These are phyloP conservation scores for Linaria vulgaris DNA, from an alignment of 257 asterid genomes.

Conservation along the genomic window DNA sequence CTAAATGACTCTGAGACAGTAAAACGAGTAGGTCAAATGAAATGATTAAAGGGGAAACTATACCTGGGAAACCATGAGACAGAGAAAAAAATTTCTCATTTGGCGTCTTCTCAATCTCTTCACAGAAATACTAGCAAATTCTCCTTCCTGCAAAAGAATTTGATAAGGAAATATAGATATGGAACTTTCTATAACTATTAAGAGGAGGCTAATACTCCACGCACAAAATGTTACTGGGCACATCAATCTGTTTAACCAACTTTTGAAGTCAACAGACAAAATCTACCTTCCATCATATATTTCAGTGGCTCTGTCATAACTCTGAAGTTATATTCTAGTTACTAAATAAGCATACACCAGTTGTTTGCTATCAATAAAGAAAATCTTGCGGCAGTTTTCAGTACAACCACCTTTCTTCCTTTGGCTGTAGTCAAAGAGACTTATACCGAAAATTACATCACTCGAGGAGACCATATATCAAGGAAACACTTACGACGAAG, in stretches of 20 bases:
- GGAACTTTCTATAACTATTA: conserved; percentile 1
- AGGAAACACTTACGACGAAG: background rate
- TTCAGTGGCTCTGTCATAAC: conserved; percentile 7
- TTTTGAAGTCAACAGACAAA: conserved; percentile 2
- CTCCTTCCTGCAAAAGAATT: conserved; percentile 70
- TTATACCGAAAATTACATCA: background rate
- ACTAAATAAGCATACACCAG: background rate
- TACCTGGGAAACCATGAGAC: conserved; percentile 99
- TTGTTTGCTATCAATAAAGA: too few species aligned
- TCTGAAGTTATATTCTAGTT: conserved; percentile 6
- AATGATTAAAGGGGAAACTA: conserved; percentile 6
- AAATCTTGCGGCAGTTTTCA: too few species aligned
- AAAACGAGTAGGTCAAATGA: conserved; percentile 2
- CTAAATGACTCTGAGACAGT: conserved; percentile 14
- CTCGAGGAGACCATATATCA: background rate
- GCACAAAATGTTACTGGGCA: background rate
- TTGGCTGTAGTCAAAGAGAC: background rate
- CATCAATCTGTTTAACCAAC: background rate
- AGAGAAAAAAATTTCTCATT: conserved; percentile 81
- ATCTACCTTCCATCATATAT: conserved; percentile 4
- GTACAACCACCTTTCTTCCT: too few species aligned
- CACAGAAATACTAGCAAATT: conserved; percentile 70
- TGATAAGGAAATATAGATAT: too few species aligned
- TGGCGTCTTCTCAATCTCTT: conserved; percentile 86
- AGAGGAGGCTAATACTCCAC: background rate